Evolutionary conservation across 305 asterid genomes (phyloP), one percentile per base, ranked within the genome.

Genomic region (Rubia peregrina): DNA sequence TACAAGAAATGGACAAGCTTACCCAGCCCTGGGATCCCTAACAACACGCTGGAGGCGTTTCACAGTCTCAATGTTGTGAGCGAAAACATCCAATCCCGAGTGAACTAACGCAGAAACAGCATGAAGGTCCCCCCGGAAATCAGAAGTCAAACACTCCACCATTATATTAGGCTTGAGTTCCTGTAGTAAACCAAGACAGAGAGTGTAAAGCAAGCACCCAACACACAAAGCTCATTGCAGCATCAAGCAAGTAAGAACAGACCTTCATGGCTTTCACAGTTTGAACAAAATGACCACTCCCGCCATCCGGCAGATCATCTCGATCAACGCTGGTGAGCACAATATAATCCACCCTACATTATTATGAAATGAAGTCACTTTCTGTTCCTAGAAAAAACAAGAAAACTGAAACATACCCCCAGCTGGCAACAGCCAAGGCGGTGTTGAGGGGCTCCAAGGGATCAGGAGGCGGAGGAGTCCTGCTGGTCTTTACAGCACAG

Each of bases 11-110:
- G 41, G 74, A 70, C 71, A 73, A 51, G 75, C 93, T 83, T 76
- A 91, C 99, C 98, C 96, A 70, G 99, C 98, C 78, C 97, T 87
- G 41, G 98, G 98, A 85, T 94, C 99, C 81, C 99, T 87, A 72
- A 94, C 98, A 73, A 91, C 86, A 68, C 97, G 89, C 79, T 94
- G 98, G 74, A 94, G 85, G 11, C 96, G 85, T 80, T 84, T 88
- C 75, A 91, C 95, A 43, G 99, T 91, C 75, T 94, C 97, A 44
- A 94, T 68, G 71, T 91, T 94, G 90, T 94, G 99, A 26, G 99
- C 98, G 73, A 89, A 94, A 68, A 94, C 99, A 77, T 94, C 97
- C 70, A 94, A 87, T 48, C 98, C 97, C 43, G 97, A 94, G 82
- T 84, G 87, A 65, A 83, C 91, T 19, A 94, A 86, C 44, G 84